Base-by-base conservation (phyloP, 2,329 filamentous ascomycete genomes). In the Fusarium ramigenum region DNA sequence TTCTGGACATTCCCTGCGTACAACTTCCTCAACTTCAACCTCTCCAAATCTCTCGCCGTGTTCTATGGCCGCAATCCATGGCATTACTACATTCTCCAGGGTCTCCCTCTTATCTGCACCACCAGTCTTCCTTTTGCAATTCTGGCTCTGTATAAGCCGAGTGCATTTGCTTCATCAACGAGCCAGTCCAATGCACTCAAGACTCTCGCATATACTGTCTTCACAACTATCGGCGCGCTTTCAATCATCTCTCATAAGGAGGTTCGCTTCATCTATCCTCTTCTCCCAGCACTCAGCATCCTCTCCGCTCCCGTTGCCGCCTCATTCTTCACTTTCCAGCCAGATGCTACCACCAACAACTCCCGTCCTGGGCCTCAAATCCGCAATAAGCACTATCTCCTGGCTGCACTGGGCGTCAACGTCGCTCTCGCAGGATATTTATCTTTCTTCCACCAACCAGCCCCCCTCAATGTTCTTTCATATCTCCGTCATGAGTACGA, bases 41-140 rank as follows among this genome's bases (percentile, higher is more conserved):
- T 99, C 62, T 90, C 92, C 25, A 93, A 97, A 81, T 93, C 93
- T 12, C 87, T 99, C 10, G 94, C 96, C 32, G 90, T 96, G 53
- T 98, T 98, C 82, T 99, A 99, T 80, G 96, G 96, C 28, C 89
- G 86, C 53, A 98, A 97, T 82, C 91, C 94, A 70, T 92, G 92
- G 88, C 95, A 98, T 82, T 99, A 98, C 84, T 99, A 98, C 81
- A 83, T 97, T 36, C 92, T 93, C 1, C 95, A 99, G 83, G 96
- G 95, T 9, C 87, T 97, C 32, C 96, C 96, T 4, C 87, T 98
- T 1, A 89, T 98, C 9, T 91, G 96, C 37, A 97, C 93, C 14
- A 95, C 94, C 3, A 91, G 91, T 46, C 84, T 98, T 4, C 95
- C 95, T 0, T 97, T 97, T 79, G 88, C 90, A 14, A 78, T 93